Evolutionary conservation across 2,329 filamentous ascomycete genomes (phyloP).

Genomic region (Trichoderma aggressivum): DNA sequence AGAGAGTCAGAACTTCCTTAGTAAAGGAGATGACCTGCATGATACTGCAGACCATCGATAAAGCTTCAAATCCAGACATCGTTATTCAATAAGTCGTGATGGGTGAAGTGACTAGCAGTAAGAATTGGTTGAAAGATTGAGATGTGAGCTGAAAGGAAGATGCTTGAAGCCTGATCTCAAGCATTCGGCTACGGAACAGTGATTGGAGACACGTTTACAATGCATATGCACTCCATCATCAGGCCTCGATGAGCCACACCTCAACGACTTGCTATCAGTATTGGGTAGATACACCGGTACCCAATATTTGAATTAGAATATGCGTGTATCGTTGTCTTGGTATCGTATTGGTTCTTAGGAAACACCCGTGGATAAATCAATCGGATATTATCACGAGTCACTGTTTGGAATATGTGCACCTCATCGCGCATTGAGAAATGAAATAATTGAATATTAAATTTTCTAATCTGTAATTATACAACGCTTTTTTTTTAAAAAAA

Average conservation of each 20-base stretch:
- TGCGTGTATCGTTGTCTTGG: too few species aligned
- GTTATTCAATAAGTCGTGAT: not conserved
- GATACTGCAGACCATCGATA: not conserved
- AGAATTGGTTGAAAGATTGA: not conserved
- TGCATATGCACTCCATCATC: not conserved
- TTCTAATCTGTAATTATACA: not conserved
- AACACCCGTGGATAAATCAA: too few species aligned
- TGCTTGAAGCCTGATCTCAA: too few species aligned
- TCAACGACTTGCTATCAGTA: too few species aligned
- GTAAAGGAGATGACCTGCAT: slow-evolving; percentile 1
- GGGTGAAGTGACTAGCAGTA: not conserved
- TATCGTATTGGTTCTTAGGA: too few species aligned
- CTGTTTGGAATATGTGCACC: too few species aligned
- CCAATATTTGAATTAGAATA: too few species aligned
- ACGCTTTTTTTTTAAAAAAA: too few species aligned
- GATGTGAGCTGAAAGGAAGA: not conserved
- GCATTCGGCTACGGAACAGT: not conserved
- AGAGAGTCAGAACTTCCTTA: not conserved
- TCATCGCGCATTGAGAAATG: not conserved
- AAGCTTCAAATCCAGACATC: not conserved
- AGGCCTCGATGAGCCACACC: not conserved
- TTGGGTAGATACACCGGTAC: too few species aligned
- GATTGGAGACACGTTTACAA: not conserved
- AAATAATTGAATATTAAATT: not conserved
- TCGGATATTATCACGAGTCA: too few species aligned